Conservation (phyloP, 2,329 filamentous ascomycete species). For the Colletotrichum shisoi region DNA sequence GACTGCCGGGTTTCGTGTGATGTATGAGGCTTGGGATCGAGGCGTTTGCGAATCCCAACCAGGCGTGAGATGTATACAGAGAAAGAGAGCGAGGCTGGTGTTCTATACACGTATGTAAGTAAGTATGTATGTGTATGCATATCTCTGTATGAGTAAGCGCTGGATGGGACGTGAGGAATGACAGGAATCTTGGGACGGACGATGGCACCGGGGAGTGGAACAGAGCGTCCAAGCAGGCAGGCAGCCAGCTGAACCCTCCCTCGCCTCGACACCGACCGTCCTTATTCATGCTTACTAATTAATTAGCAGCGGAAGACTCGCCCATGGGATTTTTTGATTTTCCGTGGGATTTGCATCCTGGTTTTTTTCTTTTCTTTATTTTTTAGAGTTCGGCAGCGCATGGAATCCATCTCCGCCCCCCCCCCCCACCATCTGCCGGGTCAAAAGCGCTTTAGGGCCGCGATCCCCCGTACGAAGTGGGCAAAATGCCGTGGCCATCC, state of each 20-base stretch:
- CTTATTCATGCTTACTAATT: too few species aligned
- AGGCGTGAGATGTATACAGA: background rate
- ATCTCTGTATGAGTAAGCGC: background rate
- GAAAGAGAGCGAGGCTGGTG: too few species aligned
- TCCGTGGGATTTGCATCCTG: slow-evolving; percentile 3
- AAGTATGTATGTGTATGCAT: background rate
- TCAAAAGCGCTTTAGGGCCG: background rate
- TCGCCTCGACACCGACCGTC: too few species aligned
- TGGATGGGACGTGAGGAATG: slow-evolving; percentile 20
- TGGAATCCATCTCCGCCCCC: background rate
- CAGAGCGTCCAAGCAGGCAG: slow-evolving; percentile 19
- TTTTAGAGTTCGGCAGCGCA: slow-evolving; percentile 27
- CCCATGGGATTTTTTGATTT: slow-evolving; percentile 30
- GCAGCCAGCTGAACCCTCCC: background rate
- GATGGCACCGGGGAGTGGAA: slow-evolving; percentile 15
- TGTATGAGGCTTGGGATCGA: slow-evolving; percentile 17
- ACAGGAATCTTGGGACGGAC: slow-evolving; percentile 1
- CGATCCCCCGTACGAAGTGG: slow-evolving; percentile 5
- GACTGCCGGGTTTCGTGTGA: background rate
- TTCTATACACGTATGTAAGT: background rate
- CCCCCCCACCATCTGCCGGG: slow-evolving; percentile 4
- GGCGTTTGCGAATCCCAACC: slow-evolving; percentile 3
- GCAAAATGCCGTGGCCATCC: slow-evolving; percentile 1
- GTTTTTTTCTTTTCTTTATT: background rate
- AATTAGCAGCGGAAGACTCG: background rate